Percentiles rank a stretch among this genome's conserved stretches.
These are phyloP conservation scores for Penicillium coffeae DNA, from an alignment of 495 filamentous ascomycete genomes.

Conservation along the genomic window DNA sequence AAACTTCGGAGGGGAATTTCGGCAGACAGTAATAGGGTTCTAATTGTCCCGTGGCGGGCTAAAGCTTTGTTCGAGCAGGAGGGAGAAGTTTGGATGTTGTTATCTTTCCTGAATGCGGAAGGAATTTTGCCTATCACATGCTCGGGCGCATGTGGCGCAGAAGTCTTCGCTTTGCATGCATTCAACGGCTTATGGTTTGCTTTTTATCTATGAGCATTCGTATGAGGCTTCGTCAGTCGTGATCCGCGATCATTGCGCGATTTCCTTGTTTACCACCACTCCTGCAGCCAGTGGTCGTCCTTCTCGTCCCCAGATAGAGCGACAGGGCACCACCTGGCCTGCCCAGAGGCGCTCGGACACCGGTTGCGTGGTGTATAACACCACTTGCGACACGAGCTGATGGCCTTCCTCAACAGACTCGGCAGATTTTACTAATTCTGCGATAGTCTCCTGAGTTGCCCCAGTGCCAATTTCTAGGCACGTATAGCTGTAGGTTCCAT, in stretches of 20 bases:
- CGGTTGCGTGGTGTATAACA: conserved; percentile 34
- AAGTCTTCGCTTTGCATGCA: background rate
- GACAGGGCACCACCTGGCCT: conserved; percentile 46
- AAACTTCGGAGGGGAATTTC: background rate
- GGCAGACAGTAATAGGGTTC: no score
- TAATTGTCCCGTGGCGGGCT: background rate
- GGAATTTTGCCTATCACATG: conserved; percentile 33
- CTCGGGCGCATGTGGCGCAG: conserved; percentile 9
- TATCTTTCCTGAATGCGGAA: conserved; percentile 28
- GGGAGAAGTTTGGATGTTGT: conserved; percentile 16
- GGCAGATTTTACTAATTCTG: conserved; percentile 19
- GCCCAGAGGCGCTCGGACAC: conserved; percentile 22
- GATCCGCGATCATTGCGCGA: background rate
- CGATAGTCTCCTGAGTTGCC: conserved; percentile 12
- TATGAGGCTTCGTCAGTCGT: background rate
- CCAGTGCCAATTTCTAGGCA: conserved; percentile 30
- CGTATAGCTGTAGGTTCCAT: conserved; percentile 21
- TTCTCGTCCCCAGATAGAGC: conserved; percentile 41
- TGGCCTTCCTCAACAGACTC: conserved; percentile 12
- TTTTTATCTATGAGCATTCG: no score
- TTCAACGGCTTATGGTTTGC: background rate
- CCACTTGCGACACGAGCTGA: conserved; percentile 21
- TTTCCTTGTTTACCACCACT: conserved; percentile 32
- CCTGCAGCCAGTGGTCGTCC: conserved; percentile 36
- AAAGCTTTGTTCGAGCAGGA: background rate